Evolutionary conservation across 176 grass and related monocot genomes (phyloP), one percentile per base, ranked within the genome.

Genomic region (Oryza meyeriana): DNA sequence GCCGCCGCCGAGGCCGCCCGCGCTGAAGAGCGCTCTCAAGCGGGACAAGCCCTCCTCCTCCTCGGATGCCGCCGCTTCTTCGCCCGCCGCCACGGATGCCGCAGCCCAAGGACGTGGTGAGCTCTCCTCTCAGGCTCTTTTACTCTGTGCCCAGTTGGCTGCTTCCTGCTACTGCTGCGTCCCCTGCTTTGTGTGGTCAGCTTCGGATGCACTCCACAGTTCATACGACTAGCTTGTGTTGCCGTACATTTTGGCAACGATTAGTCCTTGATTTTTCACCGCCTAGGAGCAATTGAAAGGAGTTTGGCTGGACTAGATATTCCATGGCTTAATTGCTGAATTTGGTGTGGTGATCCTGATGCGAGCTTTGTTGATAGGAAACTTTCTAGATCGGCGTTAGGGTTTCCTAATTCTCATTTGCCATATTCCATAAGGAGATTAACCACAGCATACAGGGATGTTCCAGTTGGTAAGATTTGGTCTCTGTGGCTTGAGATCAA

Each of bases 11-110:
- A 83, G 55, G 38, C 64, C 18, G 4, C 52, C 86, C 18, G 81
- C 82, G 6, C 82, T 98, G 41, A 97, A 94, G 87, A 94, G 94
- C 76, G 81, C 94, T 59, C 91, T 94, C 85, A 97, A 97, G 87
- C 83, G 91, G 16, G 80, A 57, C 66, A 91, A 88, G 66, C 63
- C 85, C 62, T 80, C 87, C 74, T 80, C 87, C 74, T 55, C 88
- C 38, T 47, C 65, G 6, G 50, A 35, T 33, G 8, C 77, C 16
- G 0, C 77, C 36, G 29, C 91, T 22, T 39, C 86, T 40, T 45
- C 89, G 8, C 52, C 87, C 27, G 8, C 38, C 45, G 45, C 38
- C 41, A 45, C 35, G 31, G 57, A 57, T 58, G 57, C 47, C 36
- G 63, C 71, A 24, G 42, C 79, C 58, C 85, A 91, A 30, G 41